Evolutionary conservation across 148 eudicot species (phyloP).

Genomic region (Rheum nobile): DNA sequence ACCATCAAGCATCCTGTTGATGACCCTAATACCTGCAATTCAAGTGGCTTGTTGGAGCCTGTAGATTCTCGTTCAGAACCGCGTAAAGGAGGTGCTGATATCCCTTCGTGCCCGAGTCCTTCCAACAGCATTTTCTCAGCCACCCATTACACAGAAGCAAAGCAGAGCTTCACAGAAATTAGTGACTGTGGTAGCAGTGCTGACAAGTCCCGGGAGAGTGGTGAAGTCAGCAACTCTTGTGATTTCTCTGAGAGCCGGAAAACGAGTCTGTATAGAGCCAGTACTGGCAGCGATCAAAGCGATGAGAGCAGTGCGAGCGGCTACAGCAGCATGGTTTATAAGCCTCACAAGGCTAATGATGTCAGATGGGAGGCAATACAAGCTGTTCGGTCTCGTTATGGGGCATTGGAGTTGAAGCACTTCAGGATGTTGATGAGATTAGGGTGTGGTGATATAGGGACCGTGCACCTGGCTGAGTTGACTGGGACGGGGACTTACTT

Average conservation of each 20-base stretch:
- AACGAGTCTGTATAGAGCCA: conserved; percentile 56
- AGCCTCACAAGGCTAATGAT: conserved; percentile 85
- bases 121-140: conserved; percentile 57
- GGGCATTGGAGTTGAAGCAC: conserved; percentile 49
- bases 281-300: conserved; percentile 76
- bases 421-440: conserved; percentile 58
- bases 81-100: conserved; percentile 15
- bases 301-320: conserved; percentile 86
- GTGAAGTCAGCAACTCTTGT: conserved; percentile 30
- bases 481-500: conserved; percentile 63
- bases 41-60: conserved; percentile 16
- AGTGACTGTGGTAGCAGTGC: conserved; percentile 53
- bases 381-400: conserved; percentile 49
- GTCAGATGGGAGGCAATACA: conserved; percentile 80
- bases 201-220: conserved; percentile 41
- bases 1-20: conserved; percentile 20
- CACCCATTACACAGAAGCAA: conserved; percentile 61
- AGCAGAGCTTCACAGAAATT: conserved; percentile 71
- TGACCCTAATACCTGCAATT: conserved; percentile 21
- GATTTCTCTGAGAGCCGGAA: conserved; percentile 61
- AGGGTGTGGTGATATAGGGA: conserved; percentile 91
- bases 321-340: conserved; percentile 46
- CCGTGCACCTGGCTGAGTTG: conserved; percentile 68
- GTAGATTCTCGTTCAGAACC: conserved; percentile 11
- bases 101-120: conserved; percentile 50